Conservation (phyloP, 148 eudicot genomes). For the Mesembryanthemum crystallinum region DNA sequence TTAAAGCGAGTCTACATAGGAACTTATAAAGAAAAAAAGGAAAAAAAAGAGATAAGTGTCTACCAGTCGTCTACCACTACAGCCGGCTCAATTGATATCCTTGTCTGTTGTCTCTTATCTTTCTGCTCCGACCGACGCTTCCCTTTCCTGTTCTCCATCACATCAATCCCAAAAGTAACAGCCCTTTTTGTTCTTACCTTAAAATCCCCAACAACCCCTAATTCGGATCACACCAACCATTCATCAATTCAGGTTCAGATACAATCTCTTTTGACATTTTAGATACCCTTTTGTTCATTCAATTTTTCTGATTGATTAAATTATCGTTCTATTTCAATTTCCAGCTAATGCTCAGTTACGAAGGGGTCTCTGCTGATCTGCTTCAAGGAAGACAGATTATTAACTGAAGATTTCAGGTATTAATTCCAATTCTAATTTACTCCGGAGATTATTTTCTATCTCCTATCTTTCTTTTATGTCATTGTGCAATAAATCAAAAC, state of each 20-base stretch:
- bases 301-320: background rate
- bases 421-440: background rate
- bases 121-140: background rate
- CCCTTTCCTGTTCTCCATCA: background rate
- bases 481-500: too few species aligned
- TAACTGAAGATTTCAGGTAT: conserved; percentile 24
- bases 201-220: background rate
- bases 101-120: background rate
- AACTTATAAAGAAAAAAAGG: too few species aligned
- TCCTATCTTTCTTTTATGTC: background rate
- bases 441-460: background rate
- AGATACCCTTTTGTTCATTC: background rate
- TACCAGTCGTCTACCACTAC: too few species aligned
- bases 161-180: background rate
- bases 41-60: too few species aligned
- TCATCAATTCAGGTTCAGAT: background rate
- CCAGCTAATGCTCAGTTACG: conserved; percentile 6
- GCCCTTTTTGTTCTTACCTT: background rate
- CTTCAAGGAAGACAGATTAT: conserved; percentile 11
- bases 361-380: conserved; percentile 2
- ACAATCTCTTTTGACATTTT: background rate
- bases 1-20: too few species aligned
- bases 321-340: background rate
- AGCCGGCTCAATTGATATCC: too few species aligned
- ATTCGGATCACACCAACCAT: background rate